Conservation (phyloP, 768 basidiomycete species). For the Russula griseocarnosa region DNA sequence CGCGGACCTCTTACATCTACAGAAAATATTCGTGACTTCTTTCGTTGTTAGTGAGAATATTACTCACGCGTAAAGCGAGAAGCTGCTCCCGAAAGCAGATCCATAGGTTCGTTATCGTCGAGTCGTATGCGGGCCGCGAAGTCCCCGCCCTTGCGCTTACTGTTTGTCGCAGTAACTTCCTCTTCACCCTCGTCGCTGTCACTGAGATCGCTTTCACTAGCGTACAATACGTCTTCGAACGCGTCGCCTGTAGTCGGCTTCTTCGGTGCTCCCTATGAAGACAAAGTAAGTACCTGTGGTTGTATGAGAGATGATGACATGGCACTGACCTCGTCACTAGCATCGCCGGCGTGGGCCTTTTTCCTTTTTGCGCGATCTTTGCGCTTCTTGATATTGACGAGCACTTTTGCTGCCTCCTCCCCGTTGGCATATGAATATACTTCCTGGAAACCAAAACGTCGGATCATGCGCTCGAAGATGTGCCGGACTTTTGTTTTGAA, state of each 20-base stretch:
- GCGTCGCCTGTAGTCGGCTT: constrained; percentile 65
- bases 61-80: constrained; percentile 65
- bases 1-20: constrained; percentile 46
- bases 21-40: constrained; percentile 11
- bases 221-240: constrained; percentile 96
- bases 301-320: constrained; percentile 9
- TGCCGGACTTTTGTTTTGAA: constrained; percentile 97
- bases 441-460: constrained; percentile 85
- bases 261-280: constrained; percentile 40
- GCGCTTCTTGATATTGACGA: constrained; percentile 91
- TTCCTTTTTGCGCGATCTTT: constrained; percentile 92
- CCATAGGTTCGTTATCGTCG: constrained; percentile 94
- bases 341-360: constrained; percentile 57
- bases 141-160: constrained; percentile 39
- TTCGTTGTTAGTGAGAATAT: not conserved
- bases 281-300: not conserved
- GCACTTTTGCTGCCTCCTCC: constrained; percentile 81
- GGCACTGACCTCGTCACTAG: constrained; percentile 53
- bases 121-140: constrained; percentile 65
- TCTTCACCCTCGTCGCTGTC: constrained; percentile 61
- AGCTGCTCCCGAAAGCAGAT: constrained; percentile 79
- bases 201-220: constrained; percentile 87
- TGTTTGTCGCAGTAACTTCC: constrained; percentile 36
- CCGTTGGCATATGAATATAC: constrained; percentile 70
- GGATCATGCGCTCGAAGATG: constrained; percentile 92